phyloP scores from a whole-genome alignment of 768 basidiomycete genomes.

The Mycena pura region DNA sequence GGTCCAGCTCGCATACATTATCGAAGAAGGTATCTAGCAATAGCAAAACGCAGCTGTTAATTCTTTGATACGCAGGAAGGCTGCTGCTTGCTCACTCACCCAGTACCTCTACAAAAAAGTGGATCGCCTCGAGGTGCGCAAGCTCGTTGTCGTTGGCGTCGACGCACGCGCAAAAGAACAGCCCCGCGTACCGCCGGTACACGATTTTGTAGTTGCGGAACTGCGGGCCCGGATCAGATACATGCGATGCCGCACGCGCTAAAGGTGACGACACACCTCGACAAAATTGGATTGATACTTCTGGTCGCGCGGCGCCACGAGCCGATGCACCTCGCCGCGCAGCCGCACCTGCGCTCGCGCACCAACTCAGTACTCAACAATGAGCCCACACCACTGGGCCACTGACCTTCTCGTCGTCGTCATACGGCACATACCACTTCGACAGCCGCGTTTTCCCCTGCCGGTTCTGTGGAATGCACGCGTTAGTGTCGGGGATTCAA shows the following conservation, averaged over 20 bases:
- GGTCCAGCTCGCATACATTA: slow-evolving; percentile 96
- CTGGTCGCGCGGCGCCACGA: slow-evolving; percentile 96
- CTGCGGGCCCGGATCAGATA: no score
- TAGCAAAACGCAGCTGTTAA: no score
- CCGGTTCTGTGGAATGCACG: slow-evolving; percentile 68
- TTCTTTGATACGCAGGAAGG: neutral
- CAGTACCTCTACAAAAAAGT: slow-evolving; percentile 96
- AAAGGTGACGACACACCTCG: slow-evolving; percentile 63
- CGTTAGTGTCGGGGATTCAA: neutral
- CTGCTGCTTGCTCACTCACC: slow-evolving; percentile 71
- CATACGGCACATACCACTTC: slow-evolving; percentile 99
- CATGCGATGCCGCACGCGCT: no score
- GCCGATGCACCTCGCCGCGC: slow-evolving; percentile 93
- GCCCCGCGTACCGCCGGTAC: slow-evolving; percentile 94
- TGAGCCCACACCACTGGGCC: neutral
- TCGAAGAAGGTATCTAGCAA: slow-evolving; percentile 99
- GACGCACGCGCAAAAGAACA: slow-evolving; percentile 98
- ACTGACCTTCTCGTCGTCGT: slow-evolving; percentile 96
- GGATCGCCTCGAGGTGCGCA: slow-evolving; percentile 96
- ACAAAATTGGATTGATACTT: slow-evolving; percentile 99
- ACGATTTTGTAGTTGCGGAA: slow-evolving; percentile 98
- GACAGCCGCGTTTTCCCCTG: slow-evolving; percentile 98
- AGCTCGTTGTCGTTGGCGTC: slow-evolving; percentile 99
- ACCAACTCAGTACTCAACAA: neutral
- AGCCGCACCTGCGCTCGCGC: slow-evolving; percentile 73